phyloP scores from a whole-genome alignment of 2,329 filamentous ascomycete genomes.

The Penicillium sp. region DNA sequence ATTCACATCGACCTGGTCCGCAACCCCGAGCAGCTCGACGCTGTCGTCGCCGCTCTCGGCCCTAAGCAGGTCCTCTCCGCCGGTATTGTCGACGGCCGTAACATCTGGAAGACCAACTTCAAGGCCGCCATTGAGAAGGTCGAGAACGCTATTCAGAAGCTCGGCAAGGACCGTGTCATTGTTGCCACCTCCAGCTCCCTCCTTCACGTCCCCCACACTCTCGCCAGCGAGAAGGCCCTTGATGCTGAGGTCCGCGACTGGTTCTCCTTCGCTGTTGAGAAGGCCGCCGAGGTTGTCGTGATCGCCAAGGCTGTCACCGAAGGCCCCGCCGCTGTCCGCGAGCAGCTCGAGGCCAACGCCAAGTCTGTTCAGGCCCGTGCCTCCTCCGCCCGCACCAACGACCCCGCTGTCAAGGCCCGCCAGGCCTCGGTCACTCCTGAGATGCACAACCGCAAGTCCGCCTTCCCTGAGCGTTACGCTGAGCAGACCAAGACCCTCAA shows the following conservation, averaged over 20 bases:
- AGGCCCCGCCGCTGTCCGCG: constrained; percentile 79
- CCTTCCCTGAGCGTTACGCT: constrained; percentile 79
- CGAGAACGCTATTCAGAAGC: constrained; percentile 87
- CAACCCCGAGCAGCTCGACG: constrained; percentile 94
- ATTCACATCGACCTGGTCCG: constrained; percentile 96
- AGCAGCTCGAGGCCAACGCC: constrained; percentile 93
- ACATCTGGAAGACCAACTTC: constrained; percentile 99
- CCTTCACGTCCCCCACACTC: constrained; percentile 96
- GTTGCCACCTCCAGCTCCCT: constrained; percentile 96
- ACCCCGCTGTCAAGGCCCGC: constrained; percentile 94
- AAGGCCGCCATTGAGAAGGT: constrained; percentile 88
- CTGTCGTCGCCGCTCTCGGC: constrained; percentile 77
- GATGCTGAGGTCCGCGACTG: constrained; percentile 90
- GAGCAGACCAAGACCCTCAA: constrained; percentile 90
- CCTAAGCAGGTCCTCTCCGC: constrained; percentile 86
- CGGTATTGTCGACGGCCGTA: constrained; percentile 96
- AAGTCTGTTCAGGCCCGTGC: constrained; percentile 89
- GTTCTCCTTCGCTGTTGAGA: constrained; percentile 98
- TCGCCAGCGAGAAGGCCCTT: constrained; percentile 98
- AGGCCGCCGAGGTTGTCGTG: constrained; percentile 82
- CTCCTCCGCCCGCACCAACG: constrained; percentile 91
- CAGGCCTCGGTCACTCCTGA: constrained; percentile 80
- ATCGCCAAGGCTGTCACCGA: constrained; percentile 97
- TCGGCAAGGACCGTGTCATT: constrained; percentile 96
- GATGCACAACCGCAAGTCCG: constrained; percentile 89